Base-by-base conservation (phyloP, 176 grass and related monocot species). In the Juncus effusus region DNA sequence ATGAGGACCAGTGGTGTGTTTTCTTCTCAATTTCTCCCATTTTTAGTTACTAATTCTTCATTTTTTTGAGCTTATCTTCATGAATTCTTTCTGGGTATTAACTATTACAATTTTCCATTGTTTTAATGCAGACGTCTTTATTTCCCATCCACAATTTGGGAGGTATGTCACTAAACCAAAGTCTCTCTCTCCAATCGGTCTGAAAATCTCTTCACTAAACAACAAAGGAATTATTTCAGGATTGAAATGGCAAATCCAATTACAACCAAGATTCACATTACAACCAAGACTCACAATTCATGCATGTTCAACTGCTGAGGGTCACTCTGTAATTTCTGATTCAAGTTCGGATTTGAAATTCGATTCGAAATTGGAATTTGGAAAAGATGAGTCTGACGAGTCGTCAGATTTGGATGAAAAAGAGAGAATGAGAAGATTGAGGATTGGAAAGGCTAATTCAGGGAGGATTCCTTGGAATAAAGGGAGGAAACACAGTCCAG, bases 401-500 rank as follows among this genome's bases (percentile, higher is more conserved):
- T 56, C 63, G 9, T 63, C 74, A 13, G 88, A 79, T 55, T 36
- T 92, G 35, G 80, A 84, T 65, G 85, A 84, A 38, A 81, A 77
- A 75, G 94, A 97, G 65, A 84, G 16, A 40, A 67, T 86, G 69
- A 89, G 94, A 85, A 76, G 88, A 40, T 59, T 68, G 65, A 87
- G 77, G 64, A 97, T 97, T 76, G 92, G 85, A 38, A 80, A 74
- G 67, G 94, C 94, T 47, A 97, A 97, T 75, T 92, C 89, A 72
- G 88, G 93, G 28, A 97, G 89, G 72, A 82, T 78, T 63, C 94
- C 94, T 38, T 97, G 94, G 94, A 97, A 97, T 74, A 97, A 92
- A 60, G 94, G 94, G 42, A 86, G 73, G 68, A 97, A 97, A 52
- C 94, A 97, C 38, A 97, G 75, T 80, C 82, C 85, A 78, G 88